These are phyloP conservation scores for Glaciozyma martinii DNA, from an alignment of 768 basidiomycete genomes.

Conservation along the genomic window DNA sequence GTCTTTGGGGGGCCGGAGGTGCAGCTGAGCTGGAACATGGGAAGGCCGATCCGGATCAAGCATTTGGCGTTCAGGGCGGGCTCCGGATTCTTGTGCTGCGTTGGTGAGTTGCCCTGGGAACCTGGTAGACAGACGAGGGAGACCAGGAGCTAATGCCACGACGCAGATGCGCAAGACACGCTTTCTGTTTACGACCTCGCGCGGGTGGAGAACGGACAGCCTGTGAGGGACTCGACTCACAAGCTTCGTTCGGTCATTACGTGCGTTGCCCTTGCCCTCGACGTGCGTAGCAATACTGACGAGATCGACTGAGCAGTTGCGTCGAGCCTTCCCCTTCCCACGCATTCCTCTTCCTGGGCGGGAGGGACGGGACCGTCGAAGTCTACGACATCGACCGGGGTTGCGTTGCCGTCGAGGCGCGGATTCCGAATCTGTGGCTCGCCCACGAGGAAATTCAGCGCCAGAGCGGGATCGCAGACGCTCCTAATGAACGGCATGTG, in stretches of 20 bases:
- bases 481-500: conserved; percentile 31
- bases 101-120: conserved; percentile 48
- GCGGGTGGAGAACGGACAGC: not conserved
- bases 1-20: conserved; percentile 64
- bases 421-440: conserved; percentile 67
- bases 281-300: not conserved
- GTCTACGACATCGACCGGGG: conserved; percentile 68
- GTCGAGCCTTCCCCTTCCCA: conserved; percentile 60
- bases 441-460: conserved; percentile 55
- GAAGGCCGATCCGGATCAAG: conserved; percentile 46
- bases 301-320: conserved; percentile 42
- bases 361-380: conserved; percentile 54
- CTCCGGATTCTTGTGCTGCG: conserved; percentile 51
- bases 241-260: not conserved
- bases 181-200: conserved; percentile 31
- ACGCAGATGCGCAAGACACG: conserved; percentile 36
- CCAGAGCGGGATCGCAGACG: conserved; percentile 41
- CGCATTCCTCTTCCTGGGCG: conserved; percentile 57
- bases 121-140: conserved; percentile 47
- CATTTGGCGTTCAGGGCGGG: conserved; percentile 58
- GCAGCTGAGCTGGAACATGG: conserved; percentile 46
- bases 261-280: too few relatives aligned
- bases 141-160: conserved; percentile 41
- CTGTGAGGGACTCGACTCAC: too few relatives aligned
- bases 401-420: conserved; percentile 53